Base-by-base conservation (phyloP, 1,284 basidiomycete species). In the Naganishia cerealis region DNA sequence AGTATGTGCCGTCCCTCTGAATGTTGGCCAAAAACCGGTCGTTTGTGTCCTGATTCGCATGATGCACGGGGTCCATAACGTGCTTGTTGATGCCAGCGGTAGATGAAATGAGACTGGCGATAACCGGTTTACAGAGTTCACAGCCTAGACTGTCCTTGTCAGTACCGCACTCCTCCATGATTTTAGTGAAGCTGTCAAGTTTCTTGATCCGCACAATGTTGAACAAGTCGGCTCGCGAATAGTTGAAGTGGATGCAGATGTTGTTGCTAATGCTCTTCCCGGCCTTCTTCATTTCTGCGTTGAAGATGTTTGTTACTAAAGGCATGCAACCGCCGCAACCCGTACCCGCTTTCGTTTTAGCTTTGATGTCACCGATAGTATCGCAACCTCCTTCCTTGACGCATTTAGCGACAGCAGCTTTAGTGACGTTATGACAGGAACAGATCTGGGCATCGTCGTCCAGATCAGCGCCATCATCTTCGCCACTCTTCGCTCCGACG, bases 251-350 rank as follows among this genome's bases (percentile, higher is more conserved):
- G 0, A 83, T 72, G 74, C 89, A 91, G 36, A 91, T 77, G 72
- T 87, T 82, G 76, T 86, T 90, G 71, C 81, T 86, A 36, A 89
- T 74, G 1, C 82, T 80, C 68, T 86, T 83, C 0, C 89, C 89
- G 2, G 86, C 85, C 71, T 87, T 88, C 80, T 85, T 86, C 85
- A 90, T 87, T 75, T 88, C 88, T 13, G 84, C 80, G 75, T 87
- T 84, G 80, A 86, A 86, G 71, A 87, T 85, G 63, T 80, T 81
- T 15, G 83, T 85, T 16, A 84, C 81, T 52, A 87, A 79, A 0
- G 86, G 86, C 55, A 87, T 82, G 71, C 89, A 90, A 54, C 89
- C 89, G 65, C 89, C 88, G 72, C 89, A 91, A 6, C 88, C 89
- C 0, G 87, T 86, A 16, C 88, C 88, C 16, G 84, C 86, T 78